Evolutionary conservation across 2,329 filamentous ascomycete species (phyloP).

Genomic region (Graphilbum fragrans): DNA sequence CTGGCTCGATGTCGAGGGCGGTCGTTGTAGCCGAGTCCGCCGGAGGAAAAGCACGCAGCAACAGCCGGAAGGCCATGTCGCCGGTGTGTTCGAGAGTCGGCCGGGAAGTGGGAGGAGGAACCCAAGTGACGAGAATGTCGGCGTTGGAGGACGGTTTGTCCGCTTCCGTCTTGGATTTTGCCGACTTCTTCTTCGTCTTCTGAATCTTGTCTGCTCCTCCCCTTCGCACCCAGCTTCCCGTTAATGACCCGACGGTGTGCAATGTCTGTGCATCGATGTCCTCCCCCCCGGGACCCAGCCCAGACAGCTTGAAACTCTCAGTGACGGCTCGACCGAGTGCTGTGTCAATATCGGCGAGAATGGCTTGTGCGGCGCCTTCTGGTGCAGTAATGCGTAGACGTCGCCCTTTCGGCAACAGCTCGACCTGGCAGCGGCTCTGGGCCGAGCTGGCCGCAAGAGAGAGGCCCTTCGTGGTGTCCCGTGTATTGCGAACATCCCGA

Average conservation of each 20-base stretch:
- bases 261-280: background rate
- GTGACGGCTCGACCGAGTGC: slow-evolving; percentile 15
- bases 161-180: background rate
- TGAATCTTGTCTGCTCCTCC: slow-evolving; percentile 3
- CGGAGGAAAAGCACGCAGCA: slow-evolving; percentile 19
- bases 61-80: slow-evolving; percentile 33
- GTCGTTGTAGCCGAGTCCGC: background rate
- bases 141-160: background rate
- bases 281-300: background rate
- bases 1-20: background rate
- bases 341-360: slow-evolving; percentile 21
- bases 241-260: slow-evolving; percentile 24
- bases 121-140: slow-evolving; percentile 8
- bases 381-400: slow-evolving; percentile 23
- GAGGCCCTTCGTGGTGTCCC: no score
- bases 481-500: no score
- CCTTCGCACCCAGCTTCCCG: slow-evolving; percentile 24
- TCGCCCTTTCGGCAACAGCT: slow-evolving; percentile 16
- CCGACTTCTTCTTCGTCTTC: no score
- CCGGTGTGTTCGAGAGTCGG: slow-evolving; percentile 19
- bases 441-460: background rate
- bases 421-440: slow-evolving; percentile 9
- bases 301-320: background rate
- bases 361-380: slow-evolving; percentile 20
- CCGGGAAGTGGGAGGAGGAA: background rate